A percentile compares a stretch with the other conserved stretches of the same genome.
These are phyloP conservation scores for Aegilops tauschii DNA, from an alignment of 176 grass and related monocot species.

Conservation along the genomic window DNA sequence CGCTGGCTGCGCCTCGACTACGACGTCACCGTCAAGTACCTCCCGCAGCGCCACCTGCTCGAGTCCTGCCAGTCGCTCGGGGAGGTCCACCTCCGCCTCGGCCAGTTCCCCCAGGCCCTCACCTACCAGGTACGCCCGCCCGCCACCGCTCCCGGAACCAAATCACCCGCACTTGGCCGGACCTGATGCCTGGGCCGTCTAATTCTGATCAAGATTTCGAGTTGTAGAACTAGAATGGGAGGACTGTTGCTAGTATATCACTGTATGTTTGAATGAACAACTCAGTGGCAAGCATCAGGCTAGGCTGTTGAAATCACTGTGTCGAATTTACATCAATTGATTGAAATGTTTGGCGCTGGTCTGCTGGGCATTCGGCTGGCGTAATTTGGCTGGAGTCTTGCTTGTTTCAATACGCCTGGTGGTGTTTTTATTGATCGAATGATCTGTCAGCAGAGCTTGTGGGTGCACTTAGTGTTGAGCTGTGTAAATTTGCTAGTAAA, in stretches of 20 bases:
- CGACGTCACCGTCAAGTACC: slow-evolving; percentile 67
- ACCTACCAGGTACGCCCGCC: slow-evolving; percentile 48
- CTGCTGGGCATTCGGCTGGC: not conserved
- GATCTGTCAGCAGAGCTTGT: not conserved
- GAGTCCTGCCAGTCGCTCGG: slow-evolving; percentile 87
- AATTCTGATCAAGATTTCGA: not conserved
- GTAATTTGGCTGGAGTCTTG: not conserved
- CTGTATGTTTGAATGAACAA: not conserved
- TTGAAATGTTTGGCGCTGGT: not conserved
- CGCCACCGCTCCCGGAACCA: not conserved
- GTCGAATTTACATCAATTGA: not conserved
- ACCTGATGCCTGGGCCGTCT: not conserved
- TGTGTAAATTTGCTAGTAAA: not conserved
- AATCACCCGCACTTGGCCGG: not conserved
- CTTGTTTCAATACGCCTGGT: not conserved
- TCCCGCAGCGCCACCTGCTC: slow-evolving; percentile 77
- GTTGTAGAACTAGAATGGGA: not conserved
- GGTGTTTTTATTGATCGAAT: not conserved
- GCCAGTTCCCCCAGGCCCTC: slow-evolving; percentile 62
- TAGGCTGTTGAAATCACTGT: not conserved
- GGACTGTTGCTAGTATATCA: not conserved
- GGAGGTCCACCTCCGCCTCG: slow-evolving; percentile 80
- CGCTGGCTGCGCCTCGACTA: slow-evolving; percentile 72
- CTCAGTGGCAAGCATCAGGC: not conserved
- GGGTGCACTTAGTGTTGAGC: not conserved